phyloP scores from a whole-genome alignment of 164 flowering plant genomes.

The Malania oleifera region DNA sequence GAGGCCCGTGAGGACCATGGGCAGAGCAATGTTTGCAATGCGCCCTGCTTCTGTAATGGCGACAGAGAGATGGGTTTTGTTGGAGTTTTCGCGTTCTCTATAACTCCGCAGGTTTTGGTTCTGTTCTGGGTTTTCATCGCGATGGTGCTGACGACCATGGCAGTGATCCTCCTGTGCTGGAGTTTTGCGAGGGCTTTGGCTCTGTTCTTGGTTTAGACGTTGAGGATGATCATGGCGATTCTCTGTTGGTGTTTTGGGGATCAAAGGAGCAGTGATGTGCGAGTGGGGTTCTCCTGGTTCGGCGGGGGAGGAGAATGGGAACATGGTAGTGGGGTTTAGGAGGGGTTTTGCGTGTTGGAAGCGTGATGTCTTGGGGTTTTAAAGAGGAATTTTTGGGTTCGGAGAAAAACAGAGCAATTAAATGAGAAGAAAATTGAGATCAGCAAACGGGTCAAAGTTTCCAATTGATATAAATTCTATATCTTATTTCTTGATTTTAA shows the following conservation, averaged over 20 bases:
- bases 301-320: slow-evolving; percentile 8
- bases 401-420: neutral
- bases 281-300: slow-evolving; percentile 15
- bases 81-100: too few species aligned
- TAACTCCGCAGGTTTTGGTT: too few species aligned
- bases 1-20: slow-evolving; percentile 64
- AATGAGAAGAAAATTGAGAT: too few species aligned
- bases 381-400: slow-evolving; percentile 1
- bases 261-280: slow-evolving; percentile 28
- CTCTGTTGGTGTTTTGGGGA: slow-evolving; percentile 30
- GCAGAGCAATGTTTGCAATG: slow-evolving; percentile 52
- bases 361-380: neutral
- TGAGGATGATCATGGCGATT: neutral
- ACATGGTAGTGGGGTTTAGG: slow-evolving; percentile 10
- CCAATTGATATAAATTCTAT: too few species aligned
- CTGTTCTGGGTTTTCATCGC: too few species aligned
- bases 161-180: too few species aligned
- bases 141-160: too few species aligned
- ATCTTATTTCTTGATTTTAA: neutral
- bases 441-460: too few species aligned
- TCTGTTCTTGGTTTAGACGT: slow-evolving; percentile 1
- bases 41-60: slow-evolving; percentile 35
- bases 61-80: slow-evolving; percentile 27
- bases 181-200: too few species aligned
- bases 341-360: neutral